Evolutionary conservation across 176 grass and related monocot genomes (phyloP), one percentile per base, ranked within the genome.

Genomic region (Aegilops longissima): DNA sequence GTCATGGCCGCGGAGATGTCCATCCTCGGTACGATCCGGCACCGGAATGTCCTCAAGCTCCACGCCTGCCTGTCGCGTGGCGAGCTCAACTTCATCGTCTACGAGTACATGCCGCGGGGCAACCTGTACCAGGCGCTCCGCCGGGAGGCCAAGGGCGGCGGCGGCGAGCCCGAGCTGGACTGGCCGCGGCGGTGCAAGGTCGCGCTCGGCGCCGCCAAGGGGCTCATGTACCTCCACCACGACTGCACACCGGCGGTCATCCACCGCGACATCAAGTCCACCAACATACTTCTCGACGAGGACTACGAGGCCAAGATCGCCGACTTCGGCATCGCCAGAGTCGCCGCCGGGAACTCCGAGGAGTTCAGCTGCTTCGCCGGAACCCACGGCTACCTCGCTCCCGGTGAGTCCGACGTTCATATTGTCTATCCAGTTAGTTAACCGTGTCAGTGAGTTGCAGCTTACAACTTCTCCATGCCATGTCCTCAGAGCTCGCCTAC

Each of bases 161-260:
- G 51, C 16, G 51, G 51, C 51, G 67, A 33, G 39, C 1, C 85
- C 3, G 93, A 93, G 87, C 62, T 98, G 67, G 79, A 88, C 69
- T 98, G 95, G 95, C 49, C 78, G 18, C 87, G 77, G 34, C 83
- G 95, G 86, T 39, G 89, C 86, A 90, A 58, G 44, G 52, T 98
- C 21, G 95, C 95, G 17, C 70, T 87, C 36, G 95, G 95, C 40
- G 89, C 86, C 0, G 93, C 95, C 2, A 93, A 95, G 83, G 95
- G 95, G 25, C 47, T 98, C 73, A 95, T 95, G 95, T 98, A 98
- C 72, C 90, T 98, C 42, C 95, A 98, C 88, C 89, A 98, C 16
- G 93, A 95, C 73, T 95, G 95, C 90, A 93, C 91, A 5, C 93
- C 93, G 2, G 89, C 91, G 16, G 73, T 98, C 81, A 90, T 98